Conservation (phyloP, 2,329 filamentous ascomycete genomes). For the Calonectria henricotiae region DNA sequence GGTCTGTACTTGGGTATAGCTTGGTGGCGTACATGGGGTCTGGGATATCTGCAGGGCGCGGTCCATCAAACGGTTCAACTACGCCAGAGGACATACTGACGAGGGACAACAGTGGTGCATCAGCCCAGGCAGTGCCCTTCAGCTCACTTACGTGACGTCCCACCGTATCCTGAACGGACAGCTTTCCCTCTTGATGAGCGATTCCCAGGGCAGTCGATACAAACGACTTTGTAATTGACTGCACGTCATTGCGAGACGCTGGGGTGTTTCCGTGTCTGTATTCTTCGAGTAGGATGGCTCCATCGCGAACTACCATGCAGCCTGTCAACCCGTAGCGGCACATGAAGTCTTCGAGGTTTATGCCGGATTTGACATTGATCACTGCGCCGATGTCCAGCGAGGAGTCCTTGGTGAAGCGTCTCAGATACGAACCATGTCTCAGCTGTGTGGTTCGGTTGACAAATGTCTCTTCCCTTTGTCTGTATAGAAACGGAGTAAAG, state of each 20-base stretch:
- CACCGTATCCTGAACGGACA: background rate
- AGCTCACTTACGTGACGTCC: conserved; percentile 1
- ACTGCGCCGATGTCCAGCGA: background rate
- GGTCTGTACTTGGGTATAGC: background rate
- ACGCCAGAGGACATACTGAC: background rate
- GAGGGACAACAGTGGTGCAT: background rate
- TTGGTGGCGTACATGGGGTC: conserved; percentile 11
- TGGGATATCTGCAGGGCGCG: conserved; percentile 5
- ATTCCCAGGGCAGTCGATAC: background rate
- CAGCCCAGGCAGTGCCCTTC: conserved; percentile 1
- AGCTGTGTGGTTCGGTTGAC: background rate
- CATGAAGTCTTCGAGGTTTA: background rate
- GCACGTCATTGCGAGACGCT: conserved; percentile 8
- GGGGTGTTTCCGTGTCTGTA: conserved; percentile 13
- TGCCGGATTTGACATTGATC: background rate
- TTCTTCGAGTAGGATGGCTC: background rate
- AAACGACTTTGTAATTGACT: conserved; percentile 15
- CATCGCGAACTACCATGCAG: conserved; percentile 9
- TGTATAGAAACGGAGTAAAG: conserved; percentile 10
- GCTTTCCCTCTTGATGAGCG: background rate
- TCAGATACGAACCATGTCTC: conserved; percentile 1
- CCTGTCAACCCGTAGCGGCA: background rate
- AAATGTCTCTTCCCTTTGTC: conserved; percentile 6
- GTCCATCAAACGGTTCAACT: background rate
- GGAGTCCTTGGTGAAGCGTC: background rate